Evolutionary conservation across 805 yeast species (phyloP), one percentile per base, ranked within the genome.

Genomic region (Hanseniaspora pseudoguilliermondii): DNA sequence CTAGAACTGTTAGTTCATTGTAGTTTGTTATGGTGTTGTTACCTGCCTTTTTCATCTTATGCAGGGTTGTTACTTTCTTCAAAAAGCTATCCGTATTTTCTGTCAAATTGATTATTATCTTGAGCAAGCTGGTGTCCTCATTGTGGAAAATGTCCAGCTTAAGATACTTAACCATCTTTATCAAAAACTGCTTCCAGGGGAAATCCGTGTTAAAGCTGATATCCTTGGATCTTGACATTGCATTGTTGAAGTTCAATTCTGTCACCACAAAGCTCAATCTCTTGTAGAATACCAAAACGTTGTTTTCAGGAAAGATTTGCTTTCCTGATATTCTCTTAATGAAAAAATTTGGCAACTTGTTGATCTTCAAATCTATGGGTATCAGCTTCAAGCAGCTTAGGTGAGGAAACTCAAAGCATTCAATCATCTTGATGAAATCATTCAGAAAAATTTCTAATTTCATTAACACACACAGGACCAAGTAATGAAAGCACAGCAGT

Each of bases 361-460:
- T 46, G 3, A 46, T 10, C 25, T 39, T 18, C 35, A 35, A 4
- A 3, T 53, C 50, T 1, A 29, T 5, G 3, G 56, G 56, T 18
- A 53, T 38, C 18, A 46, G 18, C 23, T 46, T 53, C 46, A 53
- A 18, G 20, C 49, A 53, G 11, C 40, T 44, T 23, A 53, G 16
- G 29, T 53, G 56, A 2, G 50, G 46, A 16, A 64, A 57, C n/a
- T 60, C 60, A 25, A 47, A 47, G 5, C 40, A 32, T 21, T 49
- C 42, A 5, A 56, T 51, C 52, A 44, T 50, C 25, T 42, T 47
- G 20, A 79, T 61, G 18, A 80, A 64, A 62, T 82, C 85, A 55
- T 68, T 65, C 5, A 75, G 59, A 61, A 76, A 79, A 1, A 82
- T 57, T 0, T 87, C 84, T 21, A 73, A 58, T 32, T 73, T 70